Base-by-base conservation (phyloP, 495 filamentous ascomycete species). In the Talaromyces stipitatus region DNA sequence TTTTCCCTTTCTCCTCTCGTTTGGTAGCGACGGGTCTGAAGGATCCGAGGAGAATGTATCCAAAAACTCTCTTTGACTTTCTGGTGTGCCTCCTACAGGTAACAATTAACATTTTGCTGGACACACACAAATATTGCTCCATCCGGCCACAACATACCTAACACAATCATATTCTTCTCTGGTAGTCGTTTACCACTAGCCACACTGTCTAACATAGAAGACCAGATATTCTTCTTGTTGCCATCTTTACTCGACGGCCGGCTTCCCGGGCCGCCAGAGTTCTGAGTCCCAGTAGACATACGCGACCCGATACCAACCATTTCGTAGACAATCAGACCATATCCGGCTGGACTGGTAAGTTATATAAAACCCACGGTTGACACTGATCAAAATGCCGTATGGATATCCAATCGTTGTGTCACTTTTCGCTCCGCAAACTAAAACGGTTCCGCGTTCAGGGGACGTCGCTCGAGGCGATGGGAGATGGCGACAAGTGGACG, bases 221-320 rank as follows among this genome's bases (percentile, higher is more conserved):
- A 92, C 92, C 92, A 97, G 72, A 97, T 89, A 64, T 95, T 89
- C 71, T 89, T 89, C 74, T 91, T 90, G 48, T 80, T 77, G 59
- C 85, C 85, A 73, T 88, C 90, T 73, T 87, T 76, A 67, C 74
- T 83, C 46, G 78, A 82, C 68, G 78, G 82, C 61, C 77, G 79
- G 68, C 75, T 77, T 61, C 73, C 76, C 33, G 63, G 64, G 54
- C 69, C 69, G 47, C 66, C 54, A 56, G 61, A 66, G 61, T 67
- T 69, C 59, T 72, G 72, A 61, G 63, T 74, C 60, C 67, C 69
- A 47, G 65, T 70, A 55, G 71, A 69, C 73, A 76, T 78, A 59
- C 57, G 73, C 65, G 69, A 66, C 63, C 69, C 65, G 62, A 69
- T 62, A 67, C 61, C 69, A 62, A 72, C 72, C 63, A 68, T 69